A percentile compares a stretch with the other conserved stretches of the same genome.
phyloP scores from a whole-genome alignment of 2,329 filamentous ascomycete species.

The Epichloe amarillans region DNA sequence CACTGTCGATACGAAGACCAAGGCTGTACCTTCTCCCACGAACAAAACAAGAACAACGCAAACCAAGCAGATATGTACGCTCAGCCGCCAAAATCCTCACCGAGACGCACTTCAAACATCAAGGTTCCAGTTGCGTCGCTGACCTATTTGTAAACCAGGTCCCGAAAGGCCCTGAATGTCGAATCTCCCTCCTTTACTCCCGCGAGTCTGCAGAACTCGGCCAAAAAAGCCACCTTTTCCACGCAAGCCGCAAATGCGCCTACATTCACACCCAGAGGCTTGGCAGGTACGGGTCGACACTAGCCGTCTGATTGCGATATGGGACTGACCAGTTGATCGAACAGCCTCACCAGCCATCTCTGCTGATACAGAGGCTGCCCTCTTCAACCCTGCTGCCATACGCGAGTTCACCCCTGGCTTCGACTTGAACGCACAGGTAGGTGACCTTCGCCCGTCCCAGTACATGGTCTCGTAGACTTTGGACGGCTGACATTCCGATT shows the following conservation, averaged over 20 bases:
- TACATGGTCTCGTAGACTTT: background rate
- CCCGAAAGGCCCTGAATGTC: constrained; percentile 77
- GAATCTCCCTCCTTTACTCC: constrained; percentile 95
- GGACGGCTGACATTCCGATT: background rate
- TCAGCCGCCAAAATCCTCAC: background rate
- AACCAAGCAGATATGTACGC: constrained; percentile 38
- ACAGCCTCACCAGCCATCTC: constrained; percentile 23
- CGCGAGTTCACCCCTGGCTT: constrained; percentile 48
- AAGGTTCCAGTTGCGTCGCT: background rate
- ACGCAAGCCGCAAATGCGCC: constrained; percentile 83
- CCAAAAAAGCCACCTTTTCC: constrained; percentile 67
- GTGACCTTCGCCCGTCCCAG: constrained; percentile 5
- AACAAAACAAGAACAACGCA: constrained; percentile 45
- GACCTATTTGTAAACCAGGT: constrained; percentile 17
- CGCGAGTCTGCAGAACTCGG: constrained; percentile 28
- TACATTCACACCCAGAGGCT: constrained; percentile 63
- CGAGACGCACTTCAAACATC: background rate
- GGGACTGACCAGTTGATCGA: background rate
- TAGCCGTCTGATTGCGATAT: background rate
- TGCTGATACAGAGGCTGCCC: constrained; percentile 27
- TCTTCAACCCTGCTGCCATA: constrained; percentile 44
- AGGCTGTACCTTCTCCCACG: constrained; percentile 84
- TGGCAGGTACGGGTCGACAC: constrained; percentile 23
- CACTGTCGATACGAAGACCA: constrained; percentile 86
- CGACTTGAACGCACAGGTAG: constrained; percentile 36